These are phyloP conservation scores for Neurospora intermedia DNA, from an alignment of 495 filamentous ascomycete genomes.

Conservation along the genomic window DNA sequence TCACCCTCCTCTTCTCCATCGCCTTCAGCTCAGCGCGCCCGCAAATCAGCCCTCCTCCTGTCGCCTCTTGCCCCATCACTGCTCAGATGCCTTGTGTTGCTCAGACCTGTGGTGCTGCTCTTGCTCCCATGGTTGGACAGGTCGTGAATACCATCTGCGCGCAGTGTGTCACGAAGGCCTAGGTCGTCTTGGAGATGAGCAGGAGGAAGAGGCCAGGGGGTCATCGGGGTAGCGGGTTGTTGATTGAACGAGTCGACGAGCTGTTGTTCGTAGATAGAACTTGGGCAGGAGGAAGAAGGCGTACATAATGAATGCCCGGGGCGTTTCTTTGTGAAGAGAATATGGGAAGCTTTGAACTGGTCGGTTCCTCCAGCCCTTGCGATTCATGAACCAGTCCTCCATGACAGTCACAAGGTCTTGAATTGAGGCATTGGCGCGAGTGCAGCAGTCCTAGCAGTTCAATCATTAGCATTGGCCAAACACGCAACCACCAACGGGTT, in stretches of 20 bases:
- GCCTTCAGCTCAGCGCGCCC: background rate
- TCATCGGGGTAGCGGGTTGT: background rate
- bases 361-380: background rate
- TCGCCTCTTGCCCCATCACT: background rate
- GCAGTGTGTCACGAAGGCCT: background rate
- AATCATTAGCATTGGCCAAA: background rate
- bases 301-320: background rate
- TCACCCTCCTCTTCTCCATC: background rate
- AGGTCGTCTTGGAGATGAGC: background rate
- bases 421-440: background rate
- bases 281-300: background rate
- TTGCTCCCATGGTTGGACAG: slow-evolving; percentile 3
- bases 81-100: slow-evolving; percentile 6
- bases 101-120: slow-evolving; percentile 1
- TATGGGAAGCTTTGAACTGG: background rate
- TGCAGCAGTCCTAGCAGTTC: background rate
- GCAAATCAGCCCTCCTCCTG: background rate
- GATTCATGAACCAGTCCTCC: background rate
- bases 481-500: background rate
- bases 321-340: background rate
- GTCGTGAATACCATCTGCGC: slow-evolving; percentile 8
- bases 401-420: background rate
- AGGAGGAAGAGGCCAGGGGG: too few relatives aligned
- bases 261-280: background rate
- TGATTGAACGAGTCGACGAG: background rate